A percentile compares a stretch with the other conserved stretches of the same genome.
These are phyloP conservation scores for Cubamyces lactineus DNA, from an alignment of 768 basidiomycete species.

Conservation along the genomic window DNA sequence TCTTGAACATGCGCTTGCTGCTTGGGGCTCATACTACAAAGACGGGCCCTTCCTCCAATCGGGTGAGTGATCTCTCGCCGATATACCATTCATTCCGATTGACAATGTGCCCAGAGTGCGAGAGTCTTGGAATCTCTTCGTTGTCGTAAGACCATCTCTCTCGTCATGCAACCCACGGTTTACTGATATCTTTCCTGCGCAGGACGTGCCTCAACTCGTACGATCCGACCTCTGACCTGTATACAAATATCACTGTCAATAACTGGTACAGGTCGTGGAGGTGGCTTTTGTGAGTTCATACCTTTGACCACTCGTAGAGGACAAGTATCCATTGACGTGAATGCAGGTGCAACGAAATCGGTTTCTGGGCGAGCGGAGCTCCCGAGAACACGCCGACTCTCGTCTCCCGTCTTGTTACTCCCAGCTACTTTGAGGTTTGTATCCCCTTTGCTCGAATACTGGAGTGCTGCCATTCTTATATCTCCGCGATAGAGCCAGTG, in stretches of 20 bases:
- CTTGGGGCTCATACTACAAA: conserved; percentile 66
- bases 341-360: conserved; percentile 69
- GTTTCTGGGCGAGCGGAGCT: conserved; percentile 48
- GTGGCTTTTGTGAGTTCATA: conserved; percentile 59
- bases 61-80: not conserved
- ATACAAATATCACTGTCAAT: conserved; percentile 58
- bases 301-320: no score
- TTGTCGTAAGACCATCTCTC: conserved; percentile 27
- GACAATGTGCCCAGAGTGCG: conserved; percentile 55
- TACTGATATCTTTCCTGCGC: not conserved
- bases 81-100: conserved; percentile 40
- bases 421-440: conserved; percentile 51
- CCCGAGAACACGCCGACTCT: conserved; percentile 45
- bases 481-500: conserved; percentile 52
- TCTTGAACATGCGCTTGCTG: conserved; percentile 59
- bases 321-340: not conserved
- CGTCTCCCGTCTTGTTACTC: conserved; percentile 58
- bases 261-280: conserved; percentile 65
- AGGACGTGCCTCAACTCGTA: conserved; percentile 48
- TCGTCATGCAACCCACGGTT: not conserved
- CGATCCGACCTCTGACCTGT: conserved; percentile 43
- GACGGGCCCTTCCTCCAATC: conserved; percentile 50
- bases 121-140: no score
- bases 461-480: no score
- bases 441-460: no score